Evolutionary conservation across 108 stramenopile species (phyloP), one percentile per base, ranked within the genome.

Genomic region (Cyclotella baltica): DNA sequence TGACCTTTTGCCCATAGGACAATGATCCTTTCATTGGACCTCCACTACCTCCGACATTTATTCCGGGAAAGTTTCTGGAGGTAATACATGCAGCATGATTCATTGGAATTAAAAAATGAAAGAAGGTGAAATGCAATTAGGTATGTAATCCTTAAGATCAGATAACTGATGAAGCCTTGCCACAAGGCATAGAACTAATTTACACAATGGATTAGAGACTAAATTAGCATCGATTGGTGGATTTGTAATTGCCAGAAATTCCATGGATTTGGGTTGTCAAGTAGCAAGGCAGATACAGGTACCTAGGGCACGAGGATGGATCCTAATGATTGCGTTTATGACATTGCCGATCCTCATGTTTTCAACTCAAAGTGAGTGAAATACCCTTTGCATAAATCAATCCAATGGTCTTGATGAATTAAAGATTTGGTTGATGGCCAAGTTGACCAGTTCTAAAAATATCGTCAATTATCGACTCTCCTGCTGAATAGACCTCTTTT

Each of bases 401-500:
- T 23, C 38, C 53, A 38, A 57, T 57, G 55, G 57, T 37, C 37
- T 56, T 52, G 33, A 22, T 46, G 0, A 50, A 51, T 50, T 31
- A 51, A 20, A 50, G 36, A 38, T 57, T n/a, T 23, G 19, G 28
- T 20, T 57, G n/a, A 37, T 38, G 69, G 55, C 55, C 55, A 57
- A 57, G 31, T 37, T 31, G 27, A 57, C 53, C 38, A 22, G 34
- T 25, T 57, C 20, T 57, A 31, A 55, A 22, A 38, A 35, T 18
- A 27, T 1, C 11, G 43, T 4, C 22, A 72, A 43, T 25, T 25
- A 72, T 53, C 38, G 69, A 50, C 69, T 46, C 10, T 63, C 62
- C 66, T 75, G 67, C 51, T 82, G 53, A 64, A 82, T 84, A 22
- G 84, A 81, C 48, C 80, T 83, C 55, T 86, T 81, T 75, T 85